Conservation (phyloP, 2,329 filamentous ascomycete species). For the Xylariaceae sp. region DNA sequence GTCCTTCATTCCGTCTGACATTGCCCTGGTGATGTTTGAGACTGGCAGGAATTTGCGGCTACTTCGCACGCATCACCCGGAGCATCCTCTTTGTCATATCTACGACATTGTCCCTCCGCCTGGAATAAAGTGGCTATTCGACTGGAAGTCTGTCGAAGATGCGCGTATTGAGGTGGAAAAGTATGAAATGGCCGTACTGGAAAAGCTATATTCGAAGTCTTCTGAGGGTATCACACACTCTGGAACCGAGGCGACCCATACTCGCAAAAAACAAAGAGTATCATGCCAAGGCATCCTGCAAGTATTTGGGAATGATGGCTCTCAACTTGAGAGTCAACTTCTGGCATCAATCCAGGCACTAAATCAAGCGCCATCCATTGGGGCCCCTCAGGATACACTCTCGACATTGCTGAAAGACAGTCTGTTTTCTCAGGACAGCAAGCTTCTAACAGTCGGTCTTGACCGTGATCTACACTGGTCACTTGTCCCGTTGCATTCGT, state of each 20-base stretch:
- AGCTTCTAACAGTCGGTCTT: conserved; percentile 16
- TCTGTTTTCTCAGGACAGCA: conserved; percentile 32
- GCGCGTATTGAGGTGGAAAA: conserved; percentile 56
- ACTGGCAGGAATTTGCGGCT: conserved; percentile 72
- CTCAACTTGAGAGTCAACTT: conserved; percentile 44
- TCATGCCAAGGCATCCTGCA: conserved; percentile 30
- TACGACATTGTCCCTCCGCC: conserved; percentile 49
- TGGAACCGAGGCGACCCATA: background rate
- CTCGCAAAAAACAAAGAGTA: conserved; percentile 6
- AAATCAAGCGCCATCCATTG: conserved; percentile 32
- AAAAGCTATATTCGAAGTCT: conserved; percentile 14
- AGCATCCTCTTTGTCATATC: conserved; percentile 60
- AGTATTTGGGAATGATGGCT: conserved; percentile 46
- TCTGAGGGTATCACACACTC: background rate
- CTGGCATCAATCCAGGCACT: conserved; percentile 47
- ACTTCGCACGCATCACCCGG: conserved; percentile 62
- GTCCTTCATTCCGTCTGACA: conserved; percentile 63
- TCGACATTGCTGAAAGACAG: conserved; percentile 37
- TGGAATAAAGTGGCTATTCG: conserved; percentile 61
- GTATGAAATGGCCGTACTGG: conserved; percentile 44
- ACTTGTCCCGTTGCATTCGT: conserved; percentile 63
- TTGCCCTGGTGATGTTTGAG: conserved; percentile 70
- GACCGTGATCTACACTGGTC: conserved; percentile 52
- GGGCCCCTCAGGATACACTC: conserved; percentile 33
- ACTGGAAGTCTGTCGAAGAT: conserved; percentile 62